Conservation (phyloP, 495 filamentous ascomycete species). For the Penicillium mononematosum region DNA sequence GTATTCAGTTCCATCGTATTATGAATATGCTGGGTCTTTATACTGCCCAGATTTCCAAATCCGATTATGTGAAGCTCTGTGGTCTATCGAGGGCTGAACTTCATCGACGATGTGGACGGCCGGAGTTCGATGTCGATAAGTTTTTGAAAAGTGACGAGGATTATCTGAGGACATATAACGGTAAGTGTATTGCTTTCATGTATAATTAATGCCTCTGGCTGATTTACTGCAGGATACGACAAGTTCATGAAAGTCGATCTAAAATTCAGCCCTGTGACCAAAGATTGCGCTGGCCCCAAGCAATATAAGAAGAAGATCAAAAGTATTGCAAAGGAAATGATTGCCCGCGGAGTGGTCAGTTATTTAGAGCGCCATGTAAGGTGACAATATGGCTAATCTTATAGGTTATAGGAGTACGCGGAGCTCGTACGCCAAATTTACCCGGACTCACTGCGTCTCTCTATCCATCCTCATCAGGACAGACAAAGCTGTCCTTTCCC, state of each 20-base stretch:
- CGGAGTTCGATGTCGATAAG: conserved; percentile 8
- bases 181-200: not conserved
- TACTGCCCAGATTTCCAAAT: not conserved
- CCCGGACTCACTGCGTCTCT: conserved; percentile 10
- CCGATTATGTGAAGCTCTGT: conserved; percentile 8
- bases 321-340: conserved; percentile 9
- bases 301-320: conserved; percentile 14
- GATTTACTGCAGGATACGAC: conserved; percentile 5
- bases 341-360: conserved; percentile 10
- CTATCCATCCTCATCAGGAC: conserved; percentile 11
- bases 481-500: conserved; percentile 8
- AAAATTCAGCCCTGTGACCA: conserved; percentile 11
- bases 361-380: not conserved
- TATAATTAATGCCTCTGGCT: not conserved
- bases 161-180: conserved; percentile 12
- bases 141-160: conserved; percentile 10
- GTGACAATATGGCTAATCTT: not conserved
- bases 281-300: conserved; percentile 4
- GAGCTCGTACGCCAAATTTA: conserved; percentile 10
- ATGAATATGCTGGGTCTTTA: conserved; percentile 10
- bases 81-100: conserved; percentile 3
- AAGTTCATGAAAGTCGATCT: conserved; percentile 14
- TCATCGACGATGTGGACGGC: conserved; percentile 5
- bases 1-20: conserved; percentile 11
- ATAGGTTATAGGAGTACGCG: conserved; percentile 4